These are phyloP conservation scores for Takashimella koratensis DNA, from an alignment of 1,284 basidiomycete genomes.

Conservation along the genomic window DNA sequence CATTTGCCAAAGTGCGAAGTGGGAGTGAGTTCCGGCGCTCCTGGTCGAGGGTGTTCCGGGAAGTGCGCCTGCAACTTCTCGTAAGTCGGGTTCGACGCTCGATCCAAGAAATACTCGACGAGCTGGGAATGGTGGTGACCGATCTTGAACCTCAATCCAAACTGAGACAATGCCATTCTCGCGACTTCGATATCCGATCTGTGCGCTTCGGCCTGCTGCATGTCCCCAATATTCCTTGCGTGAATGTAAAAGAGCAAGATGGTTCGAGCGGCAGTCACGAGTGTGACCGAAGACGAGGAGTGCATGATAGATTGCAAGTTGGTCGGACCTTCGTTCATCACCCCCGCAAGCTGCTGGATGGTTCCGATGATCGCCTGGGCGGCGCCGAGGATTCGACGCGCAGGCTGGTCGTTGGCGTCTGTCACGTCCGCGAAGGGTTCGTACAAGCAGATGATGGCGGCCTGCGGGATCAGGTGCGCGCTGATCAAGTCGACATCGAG, in stretches of 20 bases:
- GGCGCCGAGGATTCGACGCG: conserved; percentile 34
- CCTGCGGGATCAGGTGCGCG: conserved; percentile 42
- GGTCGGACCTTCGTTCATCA: conserved; percentile 12
- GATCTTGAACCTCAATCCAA: conserved; percentile 39
- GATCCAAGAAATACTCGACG: conserved; percentile 46
- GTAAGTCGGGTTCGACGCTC: conserved; percentile 35
- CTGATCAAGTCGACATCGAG: conserved; percentile 40
- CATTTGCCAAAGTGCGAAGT: conserved; percentile 33
- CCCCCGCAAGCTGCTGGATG: conserved; percentile 35
- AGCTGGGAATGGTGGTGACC: conserved; percentile 46
- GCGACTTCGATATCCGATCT: conserved; percentile 36
- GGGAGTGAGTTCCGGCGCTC: conserved; percentile 32
- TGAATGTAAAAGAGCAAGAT: conserved; percentile 38
- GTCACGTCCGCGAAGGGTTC: conserved; percentile 46
- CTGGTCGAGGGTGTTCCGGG: conserved; percentile 42
- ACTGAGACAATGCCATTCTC: conserved; percentile 33
- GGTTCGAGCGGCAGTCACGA: conserved; percentile 41
- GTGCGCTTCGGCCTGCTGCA: conserved; percentile 23
- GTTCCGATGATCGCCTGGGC: conserved; percentile 37
- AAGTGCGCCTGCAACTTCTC: conserved; percentile 43
- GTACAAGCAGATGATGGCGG: conserved; percentile 43
- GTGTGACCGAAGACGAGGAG: conserved; percentile 35
- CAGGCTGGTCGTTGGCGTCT: conserved; percentile 37
- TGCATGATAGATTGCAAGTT: conserved; percentile 40
- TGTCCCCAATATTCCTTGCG: conserved; percentile 36